A percentile compares a stretch with the other conserved stretches of the same genome.
phyloP scores from a whole-genome alignment of 2,329 filamentous ascomycete genomes.

The Beauveria pseudobassiana region DNA sequence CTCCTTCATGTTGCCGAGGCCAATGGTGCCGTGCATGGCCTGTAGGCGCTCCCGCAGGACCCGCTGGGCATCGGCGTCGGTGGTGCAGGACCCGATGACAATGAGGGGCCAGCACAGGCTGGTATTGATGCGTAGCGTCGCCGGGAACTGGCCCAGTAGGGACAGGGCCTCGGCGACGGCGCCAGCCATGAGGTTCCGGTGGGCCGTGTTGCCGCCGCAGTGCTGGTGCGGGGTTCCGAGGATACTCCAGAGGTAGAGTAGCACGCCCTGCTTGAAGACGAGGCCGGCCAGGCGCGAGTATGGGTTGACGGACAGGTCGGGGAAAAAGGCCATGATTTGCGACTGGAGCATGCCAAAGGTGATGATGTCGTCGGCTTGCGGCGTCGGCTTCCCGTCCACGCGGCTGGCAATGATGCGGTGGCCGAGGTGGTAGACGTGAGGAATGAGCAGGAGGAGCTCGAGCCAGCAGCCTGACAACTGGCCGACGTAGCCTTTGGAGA shows the following conservation, averaged over 20 bases:
- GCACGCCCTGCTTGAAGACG: slow-evolving; percentile 37
- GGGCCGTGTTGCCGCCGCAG: slow-evolving; percentile 15
- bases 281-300: slow-evolving; percentile 33
- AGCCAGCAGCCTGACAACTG: slow-evolving; percentile 33
- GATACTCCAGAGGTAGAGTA: slow-evolving; percentile 34
- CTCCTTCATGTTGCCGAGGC: slow-evolving; percentile 38
- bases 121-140: slow-evolving; percentile 29
- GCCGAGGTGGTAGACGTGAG: slow-evolving; percentile 35
- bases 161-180: slow-evolving; percentile 24
- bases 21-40: slow-evolving; percentile 29
- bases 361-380: slow-evolving; percentile 33
- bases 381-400: slow-evolving; percentile 13
- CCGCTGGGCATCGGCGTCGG: slow-evolving; percentile 27
- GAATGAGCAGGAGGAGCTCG: slow-evolving; percentile 29
- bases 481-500: slow-evolving; percentile 26
- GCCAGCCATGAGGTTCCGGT: slow-evolving; percentile 20
- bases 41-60: slow-evolving; percentile 27
- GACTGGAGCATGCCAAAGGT: slow-evolving; percentile 35
- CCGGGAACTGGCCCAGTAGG: slow-evolving; percentile 24
- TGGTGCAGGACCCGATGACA: slow-evolving; percentile 30
- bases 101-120: slow-evolving; percentile 33
- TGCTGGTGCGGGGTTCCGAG: slow-evolving; percentile 22
- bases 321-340: slow-evolving; percentile 33
- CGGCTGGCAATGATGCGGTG: slow-evolving; percentile 29
- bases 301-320: slow-evolving; percentile 25